Evolutionary conservation across 176 grass and related monocot species (phyloP).

Genomic region (Cenchrus purpureus): DNA sequence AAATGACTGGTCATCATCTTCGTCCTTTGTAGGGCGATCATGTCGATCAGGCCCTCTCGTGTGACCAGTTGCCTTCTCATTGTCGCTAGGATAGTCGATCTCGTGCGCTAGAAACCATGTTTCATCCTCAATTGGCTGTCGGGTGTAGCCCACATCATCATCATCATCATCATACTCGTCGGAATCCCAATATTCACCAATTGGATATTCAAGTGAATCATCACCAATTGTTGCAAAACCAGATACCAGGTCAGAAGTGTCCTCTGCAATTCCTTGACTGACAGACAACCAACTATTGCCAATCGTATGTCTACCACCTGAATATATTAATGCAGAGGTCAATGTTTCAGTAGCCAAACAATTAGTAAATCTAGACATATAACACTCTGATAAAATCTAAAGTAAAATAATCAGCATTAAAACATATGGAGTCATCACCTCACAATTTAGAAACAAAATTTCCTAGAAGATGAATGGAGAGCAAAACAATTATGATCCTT

Average conservation of each 20-base stretch:
- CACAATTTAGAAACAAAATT: background rate
- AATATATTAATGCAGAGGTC: conserved; percentile 27
- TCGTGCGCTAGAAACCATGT: conserved; percentile 98
- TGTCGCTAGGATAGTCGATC: conserved; percentile 98
- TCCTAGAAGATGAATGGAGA: background rate
- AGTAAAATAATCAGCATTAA: conserved; percentile 17
- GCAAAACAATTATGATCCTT: conserved; percentile 16
- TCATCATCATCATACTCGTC: conserved; percentile 96
- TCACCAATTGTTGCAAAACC: conserved; percentile 87
- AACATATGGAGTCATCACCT: background rate
- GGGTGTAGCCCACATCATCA: conserved; percentile 92
- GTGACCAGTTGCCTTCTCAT: conserved; percentile 75
- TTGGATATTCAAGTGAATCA: conserved; percentile 86
- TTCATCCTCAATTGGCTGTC: conserved; percentile 98
- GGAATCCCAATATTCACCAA: conserved; percentile 94
- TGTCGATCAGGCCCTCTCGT: conserved; percentile 56
- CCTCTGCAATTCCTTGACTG: conserved; percentile 95
- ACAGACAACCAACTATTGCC: conserved; percentile 88
- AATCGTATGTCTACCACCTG: conserved; percentile 83
- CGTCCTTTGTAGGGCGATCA: conserved; percentile 73
- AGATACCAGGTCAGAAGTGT: conserved; percentile 83
- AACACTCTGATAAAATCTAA: conserved; percentile 11
- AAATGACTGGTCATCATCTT: conserved; percentile 87
- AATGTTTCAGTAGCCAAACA: conserved; percentile 7
- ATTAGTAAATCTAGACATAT: conserved; percentile 16